Conservation (phyloP, 352 stramenopile genomes). For the Ophiocytium majus region DNA sequence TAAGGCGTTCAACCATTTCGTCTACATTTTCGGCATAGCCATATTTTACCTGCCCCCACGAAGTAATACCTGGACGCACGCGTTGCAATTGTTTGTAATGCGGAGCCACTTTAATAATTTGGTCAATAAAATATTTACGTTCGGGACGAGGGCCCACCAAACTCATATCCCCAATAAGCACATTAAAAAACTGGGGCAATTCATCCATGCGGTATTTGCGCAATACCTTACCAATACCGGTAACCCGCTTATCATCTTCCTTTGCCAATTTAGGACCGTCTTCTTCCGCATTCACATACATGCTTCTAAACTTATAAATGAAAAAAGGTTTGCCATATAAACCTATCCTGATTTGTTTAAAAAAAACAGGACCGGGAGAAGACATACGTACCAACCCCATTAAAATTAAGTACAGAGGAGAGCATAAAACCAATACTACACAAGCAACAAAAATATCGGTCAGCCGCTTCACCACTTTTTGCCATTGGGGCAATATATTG, state of each 20-base stretch:
- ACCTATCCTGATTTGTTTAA: not conserved
- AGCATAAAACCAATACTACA: not conserved
- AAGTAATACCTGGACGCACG: not conserved
- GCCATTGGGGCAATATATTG: not conserved
- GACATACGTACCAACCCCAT: not conserved
- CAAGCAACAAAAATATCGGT: not conserved
- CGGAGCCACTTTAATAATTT: not conserved
- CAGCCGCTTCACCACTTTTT: not conserved
- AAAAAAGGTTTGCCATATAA: slow-evolving; percentile 12
- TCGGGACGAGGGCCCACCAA: slow-evolving; percentile 10
- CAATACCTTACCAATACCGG: not conserved
- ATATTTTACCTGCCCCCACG: slow-evolving; percentile 6
- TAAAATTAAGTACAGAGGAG: not conserved
- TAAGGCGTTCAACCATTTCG: slow-evolving; percentile 6
- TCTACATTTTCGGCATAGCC: slow-evolving; percentile 19
- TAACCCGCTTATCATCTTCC: not conserved
- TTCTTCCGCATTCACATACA: not conserved
- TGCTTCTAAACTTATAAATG: slow-evolving; percentile 15
- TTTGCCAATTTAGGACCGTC: not conserved
- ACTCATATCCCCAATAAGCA: slow-evolving; percentile 4
- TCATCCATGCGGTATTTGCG: not conserved
- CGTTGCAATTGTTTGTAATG: slow-evolving; percentile 10
- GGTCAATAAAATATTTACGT: not conserved
- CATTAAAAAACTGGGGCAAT: slow-evolving; percentile 4
- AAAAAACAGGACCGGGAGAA: not conserved